Percentiles rank a stretch among this genome's conserved stretches.
phyloP scores from a whole-genome alignment of 2,329 filamentous ascomycete species.

The Cadophora luteo-olivacea region DNA sequence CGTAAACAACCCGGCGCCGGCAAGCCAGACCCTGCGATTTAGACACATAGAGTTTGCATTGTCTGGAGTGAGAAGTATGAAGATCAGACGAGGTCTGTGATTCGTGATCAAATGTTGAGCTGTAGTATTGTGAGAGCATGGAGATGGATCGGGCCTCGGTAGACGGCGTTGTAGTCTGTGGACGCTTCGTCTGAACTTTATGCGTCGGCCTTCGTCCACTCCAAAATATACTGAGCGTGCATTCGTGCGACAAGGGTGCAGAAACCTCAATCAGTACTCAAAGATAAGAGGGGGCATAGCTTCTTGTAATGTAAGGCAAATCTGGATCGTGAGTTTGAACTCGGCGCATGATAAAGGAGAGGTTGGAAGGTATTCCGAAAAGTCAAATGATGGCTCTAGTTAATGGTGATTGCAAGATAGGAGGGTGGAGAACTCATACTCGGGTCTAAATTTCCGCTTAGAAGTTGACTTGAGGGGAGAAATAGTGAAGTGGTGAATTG shows the following conservation, averaged over 20 bases:
- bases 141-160: neutral
- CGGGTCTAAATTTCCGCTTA: neutral
- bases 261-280: no score
- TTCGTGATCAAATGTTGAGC: neutral
- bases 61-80: constrained; percentile 9
- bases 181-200: neutral
- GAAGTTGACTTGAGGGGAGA: neutral
- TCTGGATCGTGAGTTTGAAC: neutral
- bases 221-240: neutral
- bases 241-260: neutral
- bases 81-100: neutral
- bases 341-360: neutral
- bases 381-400: neutral
- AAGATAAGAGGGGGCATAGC: neutral
- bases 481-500: neutral
- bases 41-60: neutral
- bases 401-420: neutral
- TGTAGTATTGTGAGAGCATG: neutral
- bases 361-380: neutral
- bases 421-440: neutral
- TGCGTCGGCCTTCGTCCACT: neutral
- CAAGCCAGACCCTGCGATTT: neutral
- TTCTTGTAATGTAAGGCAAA: neutral
- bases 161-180: neutral
- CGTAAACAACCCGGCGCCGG: neutral